Conservation (phyloP, 1,284 basidiomycete species). For the Leccinum fallax region DNA sequence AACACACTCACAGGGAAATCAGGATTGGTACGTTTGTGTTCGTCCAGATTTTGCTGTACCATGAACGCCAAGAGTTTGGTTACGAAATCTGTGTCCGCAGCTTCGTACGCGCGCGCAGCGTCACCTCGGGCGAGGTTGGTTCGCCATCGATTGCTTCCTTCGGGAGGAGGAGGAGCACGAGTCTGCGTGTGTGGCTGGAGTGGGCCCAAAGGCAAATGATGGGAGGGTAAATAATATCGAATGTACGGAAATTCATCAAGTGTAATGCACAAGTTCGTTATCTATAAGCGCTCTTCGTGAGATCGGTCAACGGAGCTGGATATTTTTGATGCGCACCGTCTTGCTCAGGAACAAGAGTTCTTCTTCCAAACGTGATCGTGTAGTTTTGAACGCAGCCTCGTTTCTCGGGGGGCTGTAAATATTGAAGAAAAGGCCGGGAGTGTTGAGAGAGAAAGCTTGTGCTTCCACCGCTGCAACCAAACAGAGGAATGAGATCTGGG, state of each 20-base stretch:
- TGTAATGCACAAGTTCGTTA: conserved; percentile 89
- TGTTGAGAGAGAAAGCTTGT: conserved; percentile 77
- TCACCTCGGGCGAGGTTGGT: conserved; percentile 73
- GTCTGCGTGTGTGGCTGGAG: conserved; percentile 67
- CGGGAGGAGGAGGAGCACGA: conserved; percentile 62
- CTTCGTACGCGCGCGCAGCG: conserved; percentile 64
- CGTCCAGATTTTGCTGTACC: conserved; percentile 82
- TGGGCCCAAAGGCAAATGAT: conserved; percentile 87
- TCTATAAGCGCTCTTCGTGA: conserved; percentile 46
- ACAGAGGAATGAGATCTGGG: conserved; percentile 6
- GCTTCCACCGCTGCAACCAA: conserved; percentile 71
- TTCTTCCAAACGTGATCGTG: conserved; percentile 75
- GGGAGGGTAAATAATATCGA: conserved; percentile 88
- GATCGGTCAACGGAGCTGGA: neutral
- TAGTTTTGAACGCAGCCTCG: conserved; percentile 59
- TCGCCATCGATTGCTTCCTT: conserved; percentile 65
- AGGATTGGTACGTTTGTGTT: conserved; percentile 81
- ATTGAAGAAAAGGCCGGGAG: conserved; percentile 82
- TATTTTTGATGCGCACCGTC: conserved; percentile 46
- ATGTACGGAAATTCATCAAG: conserved; percentile 94
- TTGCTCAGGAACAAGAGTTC: conserved; percentile 78
- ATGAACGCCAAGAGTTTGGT: conserved; percentile 80
- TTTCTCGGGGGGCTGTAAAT: conserved; percentile 83
- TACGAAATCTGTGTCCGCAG: conserved; percentile 69
- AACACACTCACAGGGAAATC: conserved; percentile 74